Conservation (phyloP, 345 rosid species). For the Isatis tinctoria region DNA sequence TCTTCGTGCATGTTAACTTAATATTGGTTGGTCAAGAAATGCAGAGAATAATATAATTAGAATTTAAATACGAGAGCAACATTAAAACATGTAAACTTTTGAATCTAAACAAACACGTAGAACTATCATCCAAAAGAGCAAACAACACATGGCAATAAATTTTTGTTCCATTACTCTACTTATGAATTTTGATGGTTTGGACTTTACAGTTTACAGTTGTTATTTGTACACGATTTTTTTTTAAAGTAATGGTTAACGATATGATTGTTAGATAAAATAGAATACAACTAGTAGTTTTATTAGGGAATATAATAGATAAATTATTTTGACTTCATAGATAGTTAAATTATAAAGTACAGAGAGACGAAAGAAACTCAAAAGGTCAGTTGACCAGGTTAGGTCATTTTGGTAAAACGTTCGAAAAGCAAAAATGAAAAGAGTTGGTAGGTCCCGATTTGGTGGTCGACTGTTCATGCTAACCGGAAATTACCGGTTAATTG, state of each 20-base stretch:
- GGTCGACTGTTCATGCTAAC: neutral
- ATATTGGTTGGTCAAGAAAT: neutral
- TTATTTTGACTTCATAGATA: neutral
- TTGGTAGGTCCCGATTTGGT: constrained; percentile 24
- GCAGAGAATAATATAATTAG: neutral
- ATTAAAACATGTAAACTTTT: neutral
- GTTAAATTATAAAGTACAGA: neutral
- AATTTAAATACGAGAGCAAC: neutral
- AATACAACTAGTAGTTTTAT: neutral
- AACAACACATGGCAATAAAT: neutral
- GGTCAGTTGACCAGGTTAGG: constrained; percentile 6
- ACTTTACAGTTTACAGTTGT: neutral
- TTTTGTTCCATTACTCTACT: neutral
- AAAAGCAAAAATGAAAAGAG: neutral
- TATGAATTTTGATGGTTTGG: neutral
- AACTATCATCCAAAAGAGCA: neutral
- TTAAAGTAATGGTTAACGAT: neutral
- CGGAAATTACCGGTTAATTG: constrained; percentile 10
- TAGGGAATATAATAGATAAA: neutral
- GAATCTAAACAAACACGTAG: neutral
- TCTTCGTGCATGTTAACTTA: constrained; percentile 4
- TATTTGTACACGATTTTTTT: neutral
- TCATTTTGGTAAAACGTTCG: neutral
- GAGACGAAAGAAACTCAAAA: constrained; percentile 11
- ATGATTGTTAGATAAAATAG: neutral